Evolutionary conservation across 495 filamentous ascomycete genomes (phyloP), one percentile per base, ranked within the genome.

Genomic region (Neurospora sp.): DNA sequence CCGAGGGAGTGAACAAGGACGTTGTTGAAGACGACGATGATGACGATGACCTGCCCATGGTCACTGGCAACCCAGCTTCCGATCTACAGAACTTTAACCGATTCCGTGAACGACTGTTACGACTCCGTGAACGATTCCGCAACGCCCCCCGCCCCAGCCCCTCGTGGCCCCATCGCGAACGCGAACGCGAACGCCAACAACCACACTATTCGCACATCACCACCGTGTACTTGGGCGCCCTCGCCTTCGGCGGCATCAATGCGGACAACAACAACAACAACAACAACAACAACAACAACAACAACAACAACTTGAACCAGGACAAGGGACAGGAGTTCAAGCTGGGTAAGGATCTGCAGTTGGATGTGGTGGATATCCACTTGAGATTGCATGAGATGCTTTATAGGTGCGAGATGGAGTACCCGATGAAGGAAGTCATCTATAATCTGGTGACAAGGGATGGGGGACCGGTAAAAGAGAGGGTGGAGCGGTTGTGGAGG

Each of bases 321-420:
- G 18, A 46, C n/a, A 46, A 46, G 42, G n/a, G n/a, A 20, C 18
- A 9, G 31, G 69, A 75, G 61, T 78, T 86, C 42, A 61, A 70
- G 14, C 69, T 86, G 3, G 84, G 82, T 0, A 27, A 66, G 1
- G 71, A 84, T 35, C 81, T 82, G 39, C 75, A 81, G 70, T 75
- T 87, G 6, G 75, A 76, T 22, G 73, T 80, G 6, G 78, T 80
- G 2, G 77, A 84, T 38, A 77, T 78, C 40, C 69, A 20, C 8
- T 39, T 68, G 18, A 44, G 74, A 3, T 74, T 84, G 69, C 75
- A 79, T 44, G 72, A 81, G 3, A 66, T 84, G 73, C 76, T 88
- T 22, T 73, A 79, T 40, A 75, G 83, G 8, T 80, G 77, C n/a
- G 82, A 87, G 78, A 84, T 83, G 68, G 72, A 78, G 16, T 82